These are phyloP conservation scores for Lasiosphaeria miniovina DNA, from an alignment of 495 filamentous ascomycete species.

Conservation along the genomic window DNA sequence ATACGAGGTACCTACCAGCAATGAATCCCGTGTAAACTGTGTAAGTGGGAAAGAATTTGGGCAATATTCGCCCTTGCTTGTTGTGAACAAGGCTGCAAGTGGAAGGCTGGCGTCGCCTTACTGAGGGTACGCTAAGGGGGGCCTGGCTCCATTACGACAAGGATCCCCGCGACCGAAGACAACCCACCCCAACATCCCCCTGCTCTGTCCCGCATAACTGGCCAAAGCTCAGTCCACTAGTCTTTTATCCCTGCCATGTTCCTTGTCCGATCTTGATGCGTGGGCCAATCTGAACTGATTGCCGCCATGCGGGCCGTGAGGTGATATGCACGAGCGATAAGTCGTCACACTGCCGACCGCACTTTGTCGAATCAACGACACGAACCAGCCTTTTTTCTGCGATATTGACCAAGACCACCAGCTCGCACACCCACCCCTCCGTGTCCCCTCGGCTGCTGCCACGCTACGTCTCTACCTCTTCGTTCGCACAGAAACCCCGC, in stretches of 20 bases:
- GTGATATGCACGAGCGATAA: slow-evolving; percentile 35
- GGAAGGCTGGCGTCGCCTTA: not conserved
- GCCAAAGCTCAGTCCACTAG: slow-evolving; percentile 30
- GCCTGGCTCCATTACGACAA: slow-evolving; percentile 2
- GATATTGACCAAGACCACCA: slow-evolving; percentile 3
- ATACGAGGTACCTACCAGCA: no score
- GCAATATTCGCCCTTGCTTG: not conserved
- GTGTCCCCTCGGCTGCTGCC: slow-evolving; percentile 11
- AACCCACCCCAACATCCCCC: slow-evolving; percentile 11
- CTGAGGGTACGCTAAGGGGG: not conserved
- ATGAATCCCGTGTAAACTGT: not conserved
- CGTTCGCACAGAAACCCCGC: not conserved
- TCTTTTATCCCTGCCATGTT: slow-evolving; percentile 18
- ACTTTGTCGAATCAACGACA: slow-evolving; percentile 33
- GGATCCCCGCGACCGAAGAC: slow-evolving; percentile 15
- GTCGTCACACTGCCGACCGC: slow-evolving; percentile 36
- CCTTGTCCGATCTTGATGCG: slow-evolving; percentile 31
- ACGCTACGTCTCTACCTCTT: slow-evolving; percentile 25
- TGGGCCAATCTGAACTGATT: slow-evolving; percentile 38
- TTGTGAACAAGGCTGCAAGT: not conserved
- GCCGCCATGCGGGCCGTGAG: slow-evolving; percentile 37
- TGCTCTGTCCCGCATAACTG: slow-evolving; percentile 30
- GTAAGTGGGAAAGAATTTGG: not conserved
- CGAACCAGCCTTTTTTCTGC: slow-evolving; percentile 19
- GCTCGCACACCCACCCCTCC: slow-evolving; percentile 4